Conservation (phyloP, 495 filamentous ascomycete species). For the Lentithecium fluviatile region DNA sequence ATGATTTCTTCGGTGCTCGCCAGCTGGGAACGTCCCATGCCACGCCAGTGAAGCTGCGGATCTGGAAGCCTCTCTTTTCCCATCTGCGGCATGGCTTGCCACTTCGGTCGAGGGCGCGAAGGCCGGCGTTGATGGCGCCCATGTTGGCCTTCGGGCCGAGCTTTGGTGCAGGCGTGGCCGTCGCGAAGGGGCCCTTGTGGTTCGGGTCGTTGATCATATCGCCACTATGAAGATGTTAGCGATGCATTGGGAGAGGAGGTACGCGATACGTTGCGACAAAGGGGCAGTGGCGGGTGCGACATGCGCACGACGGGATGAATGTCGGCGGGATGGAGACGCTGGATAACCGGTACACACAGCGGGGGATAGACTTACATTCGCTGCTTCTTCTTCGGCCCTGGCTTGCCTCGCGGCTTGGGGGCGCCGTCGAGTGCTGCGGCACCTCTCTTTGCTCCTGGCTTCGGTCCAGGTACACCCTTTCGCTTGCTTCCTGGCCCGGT, state of each 20-base stretch:
- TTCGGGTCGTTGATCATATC: conserved; percentile 36
- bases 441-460: conserved; percentile 59
- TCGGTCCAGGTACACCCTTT: conserved; percentile 59
- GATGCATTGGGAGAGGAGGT: not conserved
- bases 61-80: conserved; percentile 72
- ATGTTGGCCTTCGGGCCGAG: conserved; percentile 97
- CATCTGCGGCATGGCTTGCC: conserved; percentile 91
- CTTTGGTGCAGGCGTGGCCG: conserved; percentile 44
- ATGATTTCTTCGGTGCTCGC: conserved; percentile 63
- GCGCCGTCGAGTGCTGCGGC: conserved; percentile 53
- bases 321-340: not conserved
- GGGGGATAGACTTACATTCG: conserved; percentile 67
- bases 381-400: conserved; percentile 92
- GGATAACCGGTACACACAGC: too few relatives aligned
- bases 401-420: conserved; percentile 74
- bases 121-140: conserved; percentile 93
- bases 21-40: conserved; percentile 81
- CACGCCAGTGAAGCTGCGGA: conserved; percentile 93
- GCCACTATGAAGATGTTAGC: conserved; percentile 30
- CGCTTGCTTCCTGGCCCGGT: conserved; percentile 52
- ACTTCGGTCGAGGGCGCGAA: conserved; percentile 87
- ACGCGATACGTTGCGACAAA: not conserved
- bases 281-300: not conserved
- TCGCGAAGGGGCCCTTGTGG: conserved; percentile 27
- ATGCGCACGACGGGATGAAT: not conserved